phyloP scores from a whole-genome alignment of 1,284 basidiomycete genomes.

The Fistulina hepatica region DNA sequence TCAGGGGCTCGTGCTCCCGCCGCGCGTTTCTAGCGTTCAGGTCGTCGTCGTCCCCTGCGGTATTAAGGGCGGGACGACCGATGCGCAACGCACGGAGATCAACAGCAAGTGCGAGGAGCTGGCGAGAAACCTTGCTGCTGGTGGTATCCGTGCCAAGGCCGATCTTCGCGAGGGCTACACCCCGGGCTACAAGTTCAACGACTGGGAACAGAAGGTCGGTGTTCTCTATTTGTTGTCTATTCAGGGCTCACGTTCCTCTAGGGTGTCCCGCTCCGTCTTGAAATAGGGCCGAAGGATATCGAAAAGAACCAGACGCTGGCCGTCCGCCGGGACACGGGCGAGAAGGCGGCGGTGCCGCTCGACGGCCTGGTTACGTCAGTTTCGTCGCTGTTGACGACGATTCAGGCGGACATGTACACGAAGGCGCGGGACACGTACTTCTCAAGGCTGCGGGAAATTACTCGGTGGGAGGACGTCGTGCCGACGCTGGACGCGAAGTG shows the following conservation, averaged over 20 bases:
- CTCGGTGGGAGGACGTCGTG: conserved; percentile 87
- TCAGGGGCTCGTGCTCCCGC: conserved; percentile 92
- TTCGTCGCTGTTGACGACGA: conserved; percentile 65
- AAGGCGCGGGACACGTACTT: conserved; percentile 73
- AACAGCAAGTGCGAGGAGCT: conserved; percentile 72
- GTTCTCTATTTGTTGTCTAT: conserved; percentile 3
- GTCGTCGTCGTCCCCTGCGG: conserved; percentile 91
- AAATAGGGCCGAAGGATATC: conserved; percentile 93
- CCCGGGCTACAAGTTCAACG: conserved; percentile 98
- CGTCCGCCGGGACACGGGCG: conserved; percentile 83
- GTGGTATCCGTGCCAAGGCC: conserved; percentile 77
- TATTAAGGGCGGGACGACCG: conserved; percentile 73
- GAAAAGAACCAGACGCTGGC: conserved; percentile 74
- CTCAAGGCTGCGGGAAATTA: conserved; percentile 64
- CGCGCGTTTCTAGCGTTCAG: conserved; percentile 88
- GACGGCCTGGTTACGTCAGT: conserved; percentile 50
- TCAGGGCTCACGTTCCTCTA: conserved; percentile 20
- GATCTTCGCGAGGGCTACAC: conserved; percentile 95
- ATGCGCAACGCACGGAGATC: conserved; percentile 61
- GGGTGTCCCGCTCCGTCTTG: conserved; percentile 95
- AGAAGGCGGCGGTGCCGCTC: conserved; percentile 68
- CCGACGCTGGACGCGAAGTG: conserved; percentile 85
- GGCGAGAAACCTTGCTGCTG: conserved; percentile 58
- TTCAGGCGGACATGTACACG: conserved; percentile 85
- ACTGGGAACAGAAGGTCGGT: conserved; percentile 92